These are phyloP conservation scores for Aspergillus calidoustus DNA, from an alignment of 2,329 filamentous ascomycete genomes.

Conservation along the genomic window DNA sequence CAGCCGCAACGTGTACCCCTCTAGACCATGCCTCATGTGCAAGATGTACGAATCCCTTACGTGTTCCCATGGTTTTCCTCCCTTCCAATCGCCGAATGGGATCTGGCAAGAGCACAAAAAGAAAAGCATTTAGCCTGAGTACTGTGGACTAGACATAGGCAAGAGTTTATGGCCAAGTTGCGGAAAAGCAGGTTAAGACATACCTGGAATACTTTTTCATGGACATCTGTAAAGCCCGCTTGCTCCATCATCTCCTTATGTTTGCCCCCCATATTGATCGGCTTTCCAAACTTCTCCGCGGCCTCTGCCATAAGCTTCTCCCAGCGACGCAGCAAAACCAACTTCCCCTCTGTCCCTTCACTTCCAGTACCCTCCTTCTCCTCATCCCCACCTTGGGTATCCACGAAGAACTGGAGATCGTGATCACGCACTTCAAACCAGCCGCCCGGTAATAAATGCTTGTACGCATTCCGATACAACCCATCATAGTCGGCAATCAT, in stretches of 20 bases:
- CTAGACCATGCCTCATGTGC: constrained; percentile 4
- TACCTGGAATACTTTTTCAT: constrained; percentile 13
- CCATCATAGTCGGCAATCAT: constrained; percentile 10
- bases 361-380: not conserved
- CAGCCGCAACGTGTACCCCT: constrained; percentile 15
- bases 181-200: no score
- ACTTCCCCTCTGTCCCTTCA: not conserved
- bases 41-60: not conserved
- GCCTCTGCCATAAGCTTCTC: constrained; percentile 15
- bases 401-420: constrained; percentile 10
- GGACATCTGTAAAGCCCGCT: constrained; percentile 15
- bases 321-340: constrained; percentile 9
- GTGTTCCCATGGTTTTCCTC: not conserved
- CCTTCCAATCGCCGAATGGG: constrained; percentile 9
- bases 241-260: constrained; percentile 16
- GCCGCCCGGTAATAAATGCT: constrained; percentile 15
- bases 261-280: constrained; percentile 6
- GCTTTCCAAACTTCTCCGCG: constrained; percentile 17
- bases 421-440: constrained; percentile 17
- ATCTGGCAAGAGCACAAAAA: not conserved
- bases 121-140: no score
- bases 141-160: no score
- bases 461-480: constrained; percentile 12
- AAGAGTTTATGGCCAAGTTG: not conserved
- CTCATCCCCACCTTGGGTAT: not conserved